These are phyloP conservation scores for Russula olivacea DNA, from an alignment of 768 basidiomycete genomes.

Conservation along the genomic window DNA sequence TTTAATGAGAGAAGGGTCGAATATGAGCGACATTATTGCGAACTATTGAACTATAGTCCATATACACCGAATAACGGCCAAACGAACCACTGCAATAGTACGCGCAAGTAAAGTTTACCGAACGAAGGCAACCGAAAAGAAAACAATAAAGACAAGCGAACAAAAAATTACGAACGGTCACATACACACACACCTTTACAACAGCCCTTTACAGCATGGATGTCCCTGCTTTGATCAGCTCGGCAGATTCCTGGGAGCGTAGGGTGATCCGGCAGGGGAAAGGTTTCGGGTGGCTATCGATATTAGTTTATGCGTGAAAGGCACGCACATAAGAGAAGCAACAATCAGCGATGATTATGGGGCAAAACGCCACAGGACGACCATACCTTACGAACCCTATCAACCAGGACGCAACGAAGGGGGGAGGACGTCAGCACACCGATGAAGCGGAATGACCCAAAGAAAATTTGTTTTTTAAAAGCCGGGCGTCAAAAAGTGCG, in stretches of 20 bases:
- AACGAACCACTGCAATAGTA: background rate
- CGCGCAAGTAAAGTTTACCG: background rate
- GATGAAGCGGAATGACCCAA: background rate
- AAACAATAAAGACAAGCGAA: background rate
- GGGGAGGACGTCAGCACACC: background rate
- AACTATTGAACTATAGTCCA: background rate
- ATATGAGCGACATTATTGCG: background rate
- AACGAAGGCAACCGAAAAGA: background rate
- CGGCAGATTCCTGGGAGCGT: constrained; percentile 15
- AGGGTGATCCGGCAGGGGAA: constrained; percentile 19
- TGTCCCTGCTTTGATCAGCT: constrained; percentile 21
- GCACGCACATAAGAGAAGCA: background rate
- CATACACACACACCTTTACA: too few species aligned
- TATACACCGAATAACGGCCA: background rate
- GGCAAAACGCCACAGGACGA: background rate
- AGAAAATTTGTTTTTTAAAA: background rate
- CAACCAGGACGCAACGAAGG: background rate
- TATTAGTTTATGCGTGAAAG: background rate
- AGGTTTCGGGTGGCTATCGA: constrained; percentile 19
- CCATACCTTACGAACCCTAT: constrained; percentile 22
- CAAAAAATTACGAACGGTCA: background rate
- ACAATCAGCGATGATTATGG: background rate
- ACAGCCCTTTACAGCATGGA: background rate
- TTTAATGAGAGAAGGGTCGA: background rate
- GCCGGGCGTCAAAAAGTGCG: background rate